Percentiles rank a stretch among this genome's conserved stretches.
Evolutionary conservation across 345 rosid species (phyloP).

Genomic region (thale cress (Arabidopsis thaliana)): DNA sequence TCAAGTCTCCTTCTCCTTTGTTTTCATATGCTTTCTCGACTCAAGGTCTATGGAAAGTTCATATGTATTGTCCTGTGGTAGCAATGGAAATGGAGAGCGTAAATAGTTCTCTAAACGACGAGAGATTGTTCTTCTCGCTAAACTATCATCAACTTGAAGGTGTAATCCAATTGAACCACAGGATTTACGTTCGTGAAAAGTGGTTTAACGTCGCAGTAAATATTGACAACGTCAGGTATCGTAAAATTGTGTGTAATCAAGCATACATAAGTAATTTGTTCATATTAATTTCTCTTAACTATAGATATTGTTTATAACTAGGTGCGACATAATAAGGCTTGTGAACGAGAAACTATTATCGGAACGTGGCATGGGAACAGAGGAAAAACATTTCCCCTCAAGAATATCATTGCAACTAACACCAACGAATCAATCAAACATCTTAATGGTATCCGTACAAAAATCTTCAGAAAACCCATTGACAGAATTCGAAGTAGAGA

Average conservation of each 20-base stretch:
- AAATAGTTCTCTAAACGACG: slow-evolving; percentile 56
- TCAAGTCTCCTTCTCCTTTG: slow-evolving; percentile 71
- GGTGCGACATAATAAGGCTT: slow-evolving; percentile 69
- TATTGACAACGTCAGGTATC: slow-evolving; percentile 82
- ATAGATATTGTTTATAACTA: slow-evolving; percentile 17
- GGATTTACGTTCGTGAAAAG: slow-evolving; percentile 55
- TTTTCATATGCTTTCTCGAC: slow-evolving; percentile 74
- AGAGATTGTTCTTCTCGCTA: slow-evolving; percentile 72
- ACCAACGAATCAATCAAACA: slow-evolving; percentile 67
- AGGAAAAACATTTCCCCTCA: slow-evolving; percentile 87
- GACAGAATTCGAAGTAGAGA: slow-evolving; percentile 57
- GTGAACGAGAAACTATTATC: slow-evolving; percentile 60
- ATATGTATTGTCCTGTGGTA: slow-evolving; percentile 77
- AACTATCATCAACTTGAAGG: slow-evolving; percentile 90
- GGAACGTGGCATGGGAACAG: slow-evolving; percentile 69
- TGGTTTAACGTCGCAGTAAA: slow-evolving; percentile 67
- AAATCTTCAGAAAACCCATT: slow-evolving; percentile 76
- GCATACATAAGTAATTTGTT: not conserved
- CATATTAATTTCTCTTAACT: not conserved
- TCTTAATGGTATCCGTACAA: slow-evolving; percentile 72
- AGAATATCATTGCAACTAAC: slow-evolving; percentile 71
- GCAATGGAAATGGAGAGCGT: slow-evolving; percentile 73
- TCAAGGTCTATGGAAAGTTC: slow-evolving; percentile 82
- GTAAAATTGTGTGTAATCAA: not conserved
- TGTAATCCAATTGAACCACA: slow-evolving; percentile 75